phyloP scores from a whole-genome alignment of 2,329 filamentous ascomycete species.

The Camillea tinctor region DNA sequence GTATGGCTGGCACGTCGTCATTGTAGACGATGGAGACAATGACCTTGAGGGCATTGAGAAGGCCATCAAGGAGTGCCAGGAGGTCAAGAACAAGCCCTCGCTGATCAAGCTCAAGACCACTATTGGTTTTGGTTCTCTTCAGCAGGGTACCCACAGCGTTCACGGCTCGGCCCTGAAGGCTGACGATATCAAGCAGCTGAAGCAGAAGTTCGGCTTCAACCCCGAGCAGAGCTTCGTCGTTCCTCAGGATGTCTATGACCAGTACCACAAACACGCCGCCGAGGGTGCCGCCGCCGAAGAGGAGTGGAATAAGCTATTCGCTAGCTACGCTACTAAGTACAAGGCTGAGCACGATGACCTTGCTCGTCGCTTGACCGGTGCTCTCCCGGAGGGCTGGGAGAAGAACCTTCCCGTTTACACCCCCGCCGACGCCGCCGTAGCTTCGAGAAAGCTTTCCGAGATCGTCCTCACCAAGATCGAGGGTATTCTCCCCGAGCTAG shows the following conservation, averaged over 20 bases:
- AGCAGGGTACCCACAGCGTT: constrained; percentile 91
- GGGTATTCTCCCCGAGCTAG: constrained; percentile 77
- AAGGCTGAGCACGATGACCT: constrained; percentile 79
- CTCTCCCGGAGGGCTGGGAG: constrained; percentile 95
- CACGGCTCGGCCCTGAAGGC: constrained; percentile 95
- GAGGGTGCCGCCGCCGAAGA: constrained; percentile 86
- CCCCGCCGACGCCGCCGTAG: constrained; percentile 77
- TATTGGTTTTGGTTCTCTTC: constrained; percentile 92
- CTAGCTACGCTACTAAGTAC: constrained; percentile 80
- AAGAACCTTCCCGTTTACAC: constrained; percentile 91
- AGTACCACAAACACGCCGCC: constrained; percentile 79
- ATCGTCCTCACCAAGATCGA: constrained; percentile 87
- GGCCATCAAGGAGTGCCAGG: constrained; percentile 80
- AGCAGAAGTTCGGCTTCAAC: constrained; percentile 95
- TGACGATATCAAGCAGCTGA: constrained; percentile 90
- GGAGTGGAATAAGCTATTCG: constrained; percentile 92
- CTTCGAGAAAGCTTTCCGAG: constrained; percentile 96
- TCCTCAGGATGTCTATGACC: constrained; percentile 90
- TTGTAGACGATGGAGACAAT: constrained; percentile 83
- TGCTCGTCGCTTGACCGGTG: constrained; percentile 71
- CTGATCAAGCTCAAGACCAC: constrained; percentile 96
- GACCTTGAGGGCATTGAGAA: constrained; percentile 86
- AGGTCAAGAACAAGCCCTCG: constrained; percentile 92
- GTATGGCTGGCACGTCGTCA: constrained; percentile 91
- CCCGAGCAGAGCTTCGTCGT: constrained; percentile 90